Evolutionary conservation across 176 grass and related monocot species (phyloP).

Genomic region (Microstegium vimineum): DNA sequence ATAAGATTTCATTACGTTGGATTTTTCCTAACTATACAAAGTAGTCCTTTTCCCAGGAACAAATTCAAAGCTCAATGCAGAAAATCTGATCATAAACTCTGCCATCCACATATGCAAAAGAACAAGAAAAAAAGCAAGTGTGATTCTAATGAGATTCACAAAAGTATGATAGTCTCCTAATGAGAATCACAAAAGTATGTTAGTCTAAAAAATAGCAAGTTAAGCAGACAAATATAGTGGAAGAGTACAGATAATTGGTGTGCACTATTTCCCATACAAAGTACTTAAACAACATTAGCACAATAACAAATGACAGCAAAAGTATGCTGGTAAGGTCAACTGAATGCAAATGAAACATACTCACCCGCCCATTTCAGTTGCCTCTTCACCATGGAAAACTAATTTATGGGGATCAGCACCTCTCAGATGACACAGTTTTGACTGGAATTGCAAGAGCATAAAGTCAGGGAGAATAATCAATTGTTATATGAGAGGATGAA

Average conservation of each 20-base stretch:
- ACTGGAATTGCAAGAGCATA: constrained; percentile 44
- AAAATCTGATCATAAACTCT: neutral
- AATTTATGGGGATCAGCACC: constrained; percentile 57
- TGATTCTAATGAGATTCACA: neutral
- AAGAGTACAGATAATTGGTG: neutral
- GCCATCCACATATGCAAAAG: neutral
- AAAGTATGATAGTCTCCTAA: too few relatives aligned
- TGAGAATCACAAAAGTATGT: neutral
- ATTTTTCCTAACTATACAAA: neutral
- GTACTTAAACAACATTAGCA: neutral
- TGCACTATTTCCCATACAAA: neutral
- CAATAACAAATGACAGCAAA: constrained; percentile 18
- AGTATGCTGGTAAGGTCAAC: neutral
- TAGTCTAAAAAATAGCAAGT: neutral
- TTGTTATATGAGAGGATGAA: neutral
- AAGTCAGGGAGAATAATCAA: constrained; percentile 11
- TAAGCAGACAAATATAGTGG: neutral
- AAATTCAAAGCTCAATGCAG: neutral
- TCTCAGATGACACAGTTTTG: constrained; percentile 77
- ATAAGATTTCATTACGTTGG: neutral
- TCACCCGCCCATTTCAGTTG: constrained; percentile 98
- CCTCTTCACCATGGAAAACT: constrained; percentile 78
- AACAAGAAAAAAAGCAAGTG: neutral
- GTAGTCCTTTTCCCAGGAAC: neutral
- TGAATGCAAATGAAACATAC: constrained; percentile 29